phyloP scores from a whole-genome alignment of 2,329 filamentous ascomycete species.

The Septoria petroselini region DNA sequence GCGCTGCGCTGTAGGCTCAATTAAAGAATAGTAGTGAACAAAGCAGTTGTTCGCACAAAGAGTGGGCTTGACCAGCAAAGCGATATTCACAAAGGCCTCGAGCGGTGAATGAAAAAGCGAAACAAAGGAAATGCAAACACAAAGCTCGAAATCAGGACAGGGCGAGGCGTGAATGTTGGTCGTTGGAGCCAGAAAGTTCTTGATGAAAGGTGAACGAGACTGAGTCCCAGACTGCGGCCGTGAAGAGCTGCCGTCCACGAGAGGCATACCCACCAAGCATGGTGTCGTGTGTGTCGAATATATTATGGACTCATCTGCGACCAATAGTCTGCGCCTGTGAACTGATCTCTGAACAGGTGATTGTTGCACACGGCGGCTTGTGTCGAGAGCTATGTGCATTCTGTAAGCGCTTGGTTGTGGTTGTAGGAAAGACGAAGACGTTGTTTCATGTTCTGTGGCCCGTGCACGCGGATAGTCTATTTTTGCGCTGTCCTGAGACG shows the following conservation, averaged over 20 bases:
- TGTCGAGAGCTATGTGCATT: not conserved
- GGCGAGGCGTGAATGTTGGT: not conserved
- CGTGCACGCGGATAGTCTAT: too few species aligned
- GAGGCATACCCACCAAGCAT: not conserved
- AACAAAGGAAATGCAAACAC: slow-evolving; percentile 4
- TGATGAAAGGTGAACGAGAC: not conserved
- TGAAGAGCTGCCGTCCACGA: slow-evolving; percentile 2
- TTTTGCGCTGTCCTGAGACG: too few species aligned
- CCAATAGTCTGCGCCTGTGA: slow-evolving; percentile 6
- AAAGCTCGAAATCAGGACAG: not conserved
- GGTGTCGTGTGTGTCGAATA: slow-evolving; percentile 5
- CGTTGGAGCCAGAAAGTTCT: not conserved
- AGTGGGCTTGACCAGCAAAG: slow-evolving; percentile 19
- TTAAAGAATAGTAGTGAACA: slow-evolving; percentile 6
- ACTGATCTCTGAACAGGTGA: not conserved
- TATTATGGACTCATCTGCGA: not conserved
- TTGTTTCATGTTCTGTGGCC: too few species aligned
- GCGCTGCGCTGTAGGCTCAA: slow-evolving; percentile 14
- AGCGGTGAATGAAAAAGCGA: slow-evolving; percentile 10
- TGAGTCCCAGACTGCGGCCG: slow-evolving; percentile 7
- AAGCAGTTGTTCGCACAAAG: slow-evolving; percentile 11
- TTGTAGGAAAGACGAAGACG: not conserved
- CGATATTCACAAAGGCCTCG: slow-evolving; percentile 16
- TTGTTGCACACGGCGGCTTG: slow-evolving; percentile 12
- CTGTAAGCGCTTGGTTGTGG: slow-evolving; percentile 11